Conservation (phyloP, 2,329 filamentous ascomycete species). For the Lasiodiplodia sp. region DNA sequence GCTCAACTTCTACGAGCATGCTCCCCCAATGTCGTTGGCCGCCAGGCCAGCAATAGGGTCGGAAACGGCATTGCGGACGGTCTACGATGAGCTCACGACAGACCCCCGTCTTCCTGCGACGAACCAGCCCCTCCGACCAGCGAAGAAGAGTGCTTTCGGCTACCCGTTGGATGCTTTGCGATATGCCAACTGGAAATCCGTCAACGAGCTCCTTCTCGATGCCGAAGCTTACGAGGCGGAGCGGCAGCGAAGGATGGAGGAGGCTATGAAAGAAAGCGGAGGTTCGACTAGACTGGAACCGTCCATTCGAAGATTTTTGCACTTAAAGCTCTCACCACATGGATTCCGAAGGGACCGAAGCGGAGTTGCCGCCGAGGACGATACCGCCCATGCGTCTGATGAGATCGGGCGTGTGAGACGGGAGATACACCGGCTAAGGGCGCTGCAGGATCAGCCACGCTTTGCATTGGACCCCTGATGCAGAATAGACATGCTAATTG, state of each 20-base stretch:
- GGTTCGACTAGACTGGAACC: neutral
- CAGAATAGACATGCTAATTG: neutral
- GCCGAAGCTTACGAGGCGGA: conserved; percentile 37
- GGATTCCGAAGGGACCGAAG: neutral
- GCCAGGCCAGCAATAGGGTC: conserved; percentile 37
- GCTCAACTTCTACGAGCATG: conserved; percentile 42
- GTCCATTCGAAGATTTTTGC: neutral
- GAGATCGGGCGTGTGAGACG: conserved; percentile 11
- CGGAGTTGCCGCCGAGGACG: neutral
- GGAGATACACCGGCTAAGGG: conserved; percentile 18
- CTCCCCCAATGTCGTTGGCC: conserved; percentile 48
- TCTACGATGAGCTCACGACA: conserved; percentile 56
- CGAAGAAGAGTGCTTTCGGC: conserved; percentile 44
- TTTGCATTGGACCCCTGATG: conserved; percentile 14
- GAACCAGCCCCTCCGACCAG: conserved; percentile 26
- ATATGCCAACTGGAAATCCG: conserved; percentile 58
- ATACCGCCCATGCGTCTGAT: conserved; percentile 5
- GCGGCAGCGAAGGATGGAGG: neutral
- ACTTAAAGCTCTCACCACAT: neutral
- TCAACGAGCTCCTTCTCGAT: conserved; percentile 55
- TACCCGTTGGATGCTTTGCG: conserved; percentile 55
- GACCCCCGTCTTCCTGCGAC: conserved; percentile 41
- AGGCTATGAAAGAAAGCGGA: neutral
- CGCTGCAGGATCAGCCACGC: conserved; percentile 22
- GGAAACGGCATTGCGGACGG: conserved; percentile 41